phyloP scores from a whole-genome alignment of 768 basidiomycete genomes.

The Amanita phalloides region DNA sequence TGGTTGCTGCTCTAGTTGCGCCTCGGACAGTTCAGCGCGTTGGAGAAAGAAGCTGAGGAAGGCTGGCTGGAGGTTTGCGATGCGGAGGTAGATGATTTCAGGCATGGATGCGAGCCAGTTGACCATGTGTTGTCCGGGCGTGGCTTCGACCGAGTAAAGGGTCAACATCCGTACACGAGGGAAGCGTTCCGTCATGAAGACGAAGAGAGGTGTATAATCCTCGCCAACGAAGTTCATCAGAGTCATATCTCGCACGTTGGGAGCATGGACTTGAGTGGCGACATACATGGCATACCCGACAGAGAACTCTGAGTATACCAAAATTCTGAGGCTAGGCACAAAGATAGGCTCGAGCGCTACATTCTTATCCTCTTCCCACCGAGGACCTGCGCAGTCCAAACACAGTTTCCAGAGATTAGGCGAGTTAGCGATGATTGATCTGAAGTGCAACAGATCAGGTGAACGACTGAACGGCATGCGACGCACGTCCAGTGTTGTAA shows the following conservation, averaged over 20 bases:
- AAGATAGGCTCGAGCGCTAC: conserved; percentile 24
- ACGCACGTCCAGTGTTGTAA: conserved; percentile 57
- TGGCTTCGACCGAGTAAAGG: conserved; percentile 33
- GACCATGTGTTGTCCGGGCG: conserved; percentile 21
- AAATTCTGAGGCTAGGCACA: conserved; percentile 37
- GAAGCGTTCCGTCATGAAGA: conserved; percentile 34
- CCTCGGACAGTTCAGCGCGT: conserved; percentile 16
- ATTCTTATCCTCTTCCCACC: conserved; percentile 14
- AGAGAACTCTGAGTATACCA: conserved; percentile 49
- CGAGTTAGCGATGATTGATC: conserved; percentile 36
- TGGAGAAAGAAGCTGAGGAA: conserved; percentile 40
- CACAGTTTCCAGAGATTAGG: conserved; percentile 43
- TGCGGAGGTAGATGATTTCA: conserved; percentile 34
- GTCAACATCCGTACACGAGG: conserved; percentile 45
- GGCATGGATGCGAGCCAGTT: conserved; percentile 53
- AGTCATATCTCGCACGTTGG: conserved; percentile 45
- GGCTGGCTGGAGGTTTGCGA: conserved; percentile 29
- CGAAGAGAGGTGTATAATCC: conserved; percentile 41
- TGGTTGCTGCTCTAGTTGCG: conserved; percentile 4
- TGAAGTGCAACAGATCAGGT: conserved; percentile 41
- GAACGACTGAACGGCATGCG: conserved; percentile 42
- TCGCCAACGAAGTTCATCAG: conserved; percentile 41
- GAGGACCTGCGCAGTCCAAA: conserved; percentile 55
- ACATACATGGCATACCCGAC: conserved; percentile 35
- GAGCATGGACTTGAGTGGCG: conserved; percentile 40